Evolutionary conservation across 495 filamentous ascomycete genomes (phyloP), one percentile per base, ranked within the genome.

Genomic region (Penicillium taxi): DNA sequence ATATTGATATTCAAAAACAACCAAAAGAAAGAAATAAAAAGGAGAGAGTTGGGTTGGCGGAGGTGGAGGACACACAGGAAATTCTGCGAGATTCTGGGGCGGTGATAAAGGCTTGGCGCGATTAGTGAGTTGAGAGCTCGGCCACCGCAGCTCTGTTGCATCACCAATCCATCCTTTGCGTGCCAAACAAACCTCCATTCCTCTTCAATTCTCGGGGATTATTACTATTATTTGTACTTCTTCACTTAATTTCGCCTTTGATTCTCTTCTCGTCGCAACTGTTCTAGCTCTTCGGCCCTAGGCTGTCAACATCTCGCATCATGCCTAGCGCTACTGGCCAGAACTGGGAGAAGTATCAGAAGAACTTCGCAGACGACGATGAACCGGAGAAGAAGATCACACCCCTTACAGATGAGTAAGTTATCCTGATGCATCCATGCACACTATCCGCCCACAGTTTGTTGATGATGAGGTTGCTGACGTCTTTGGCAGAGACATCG

Each of bases 341-440:
- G 58, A 86, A 73, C 76, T 98, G 91, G 91, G 89, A 98, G 78
- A 96, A 96, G 74, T 96, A 94, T 72, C 69, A 78, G 67, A 96
- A 98, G 75, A 84, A 82, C 55, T 98, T 83, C 54, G 90, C 81
- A 41, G 91, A 98, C 57, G 91, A 98, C 47, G 91, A 96, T 57
- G 75, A 87, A 60, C 84, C 88, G 56, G 91, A 98, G 74, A 98
- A 98, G 83, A 98, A 96, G 76, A 98, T 96, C 56, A 87, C 86
- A 25, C 91, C 91, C 41, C 72, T 98, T 23, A 78, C 88, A 47
- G 91, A 95, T 71, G 89, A 94, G 89, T 96, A 72, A 51, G 84
- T 73, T 31, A 11, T 14, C 9, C 18, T 37, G 33, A 41, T 30
- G 26, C 8, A 21, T 19, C 19, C 24, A 21, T 29, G 32, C 28